Base-by-base conservation (phyloP, 192 early-diverging fungal genomes). In the Entomortierella beljakovae region DNA sequence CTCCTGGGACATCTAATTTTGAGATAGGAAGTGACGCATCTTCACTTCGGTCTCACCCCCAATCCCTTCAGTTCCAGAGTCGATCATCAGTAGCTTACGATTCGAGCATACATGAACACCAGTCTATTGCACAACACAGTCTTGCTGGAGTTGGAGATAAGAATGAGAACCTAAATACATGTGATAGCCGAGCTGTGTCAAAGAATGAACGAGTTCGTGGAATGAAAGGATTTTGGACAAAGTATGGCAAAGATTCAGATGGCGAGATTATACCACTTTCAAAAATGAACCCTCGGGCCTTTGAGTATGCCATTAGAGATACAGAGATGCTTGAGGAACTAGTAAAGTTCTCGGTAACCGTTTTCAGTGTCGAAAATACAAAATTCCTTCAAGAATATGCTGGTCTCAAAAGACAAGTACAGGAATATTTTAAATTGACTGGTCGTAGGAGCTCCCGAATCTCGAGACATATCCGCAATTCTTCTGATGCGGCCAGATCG, bases 371-470 rank as follows among this genome's bases (percentile, higher is more conserved):
- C 22, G 74, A 77, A 38, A 77, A 77, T 32, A 43, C 74, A 37
- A 68, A 64, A 54, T 77, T 77, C 33, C 37, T 77, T n/a, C 74
- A 77, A n/a, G 74, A 77, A 32, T 77, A 77, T 54, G 74, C 68
- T 5, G 74, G 74, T 2, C 51, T 77, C n/a, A 48, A 48, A 35
- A 68, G 64, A 38, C 74, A 77, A 16, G 74, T 69, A 0, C 60
- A 60, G n/a, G 74, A 77, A 49, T 77, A 77, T 22, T 77, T 64
- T 15, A 26, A 31, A 43, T 31, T 77, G 28, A 56, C 68, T 20
- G 42, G 51, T 0, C 61, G 52, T 20, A 10, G 49, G n/a, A 49
- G 20, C 18, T 33, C n/a, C 15, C 60, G 28, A 48, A n/a, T n/a
- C n/a, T 26, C 20, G 43, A 46, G 43, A 31, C 40, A 35, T 26